Conservation (phyloP, 1,284 basidiomycete species). For the Cutaneotrichosporon mucoides region DNA sequence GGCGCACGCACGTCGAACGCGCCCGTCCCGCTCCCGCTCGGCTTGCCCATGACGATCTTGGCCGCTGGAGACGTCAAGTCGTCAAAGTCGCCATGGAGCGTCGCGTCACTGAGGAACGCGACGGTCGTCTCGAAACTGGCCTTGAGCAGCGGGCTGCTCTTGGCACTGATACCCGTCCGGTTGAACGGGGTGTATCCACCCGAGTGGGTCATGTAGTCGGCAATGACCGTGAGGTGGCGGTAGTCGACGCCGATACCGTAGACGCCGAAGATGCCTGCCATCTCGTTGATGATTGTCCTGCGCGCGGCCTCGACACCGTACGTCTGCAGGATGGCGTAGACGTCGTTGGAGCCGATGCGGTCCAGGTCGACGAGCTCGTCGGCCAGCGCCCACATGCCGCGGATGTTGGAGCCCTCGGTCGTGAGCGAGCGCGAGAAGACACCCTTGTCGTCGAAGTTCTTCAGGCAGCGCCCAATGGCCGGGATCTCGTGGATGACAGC, state of each 20-base stretch:
- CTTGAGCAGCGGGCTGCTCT: slow-evolving; percentile 89
- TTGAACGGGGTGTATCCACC: slow-evolving; percentile 98
- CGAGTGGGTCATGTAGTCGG: slow-evolving; percentile 99
- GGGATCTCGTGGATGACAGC: slow-evolving; percentile 84
- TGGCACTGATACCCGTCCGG: slow-evolving; percentile 85
- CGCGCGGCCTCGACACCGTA: slow-evolving; percentile 99
- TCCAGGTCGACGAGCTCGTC: slow-evolving; percentile 75
- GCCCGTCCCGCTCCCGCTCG: slow-evolving; percentile 78
- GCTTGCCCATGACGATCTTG: slow-evolving; percentile 84
- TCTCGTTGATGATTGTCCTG: slow-evolving; percentile 77
- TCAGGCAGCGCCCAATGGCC: slow-evolving; percentile 64
- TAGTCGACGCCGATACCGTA: slow-evolving; percentile 96
- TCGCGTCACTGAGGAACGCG: slow-evolving; percentile 91
- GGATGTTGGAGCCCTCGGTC: slow-evolving; percentile 81
- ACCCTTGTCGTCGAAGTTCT: slow-evolving; percentile 50
- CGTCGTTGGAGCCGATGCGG: slow-evolving; percentile 89
- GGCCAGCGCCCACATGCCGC: slow-evolving; percentile 84
- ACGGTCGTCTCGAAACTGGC: slow-evolving; percentile 97
- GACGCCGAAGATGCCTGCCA: slow-evolving; percentile 87
- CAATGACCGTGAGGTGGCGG: slow-evolving; percentile 93
- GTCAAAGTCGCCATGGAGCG: slow-evolving; percentile 91
- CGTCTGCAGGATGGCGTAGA: slow-evolving; percentile 83
- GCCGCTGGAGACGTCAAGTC: slow-evolving; percentile 76
- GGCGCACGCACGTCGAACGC: slow-evolving; percentile 64
- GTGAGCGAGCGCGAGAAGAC: slow-evolving; percentile 48